Evolutionary conservation across 2,329 filamentous ascomycete species (phyloP).

Genomic region (Teratosphaeria nubilosa): DNA sequence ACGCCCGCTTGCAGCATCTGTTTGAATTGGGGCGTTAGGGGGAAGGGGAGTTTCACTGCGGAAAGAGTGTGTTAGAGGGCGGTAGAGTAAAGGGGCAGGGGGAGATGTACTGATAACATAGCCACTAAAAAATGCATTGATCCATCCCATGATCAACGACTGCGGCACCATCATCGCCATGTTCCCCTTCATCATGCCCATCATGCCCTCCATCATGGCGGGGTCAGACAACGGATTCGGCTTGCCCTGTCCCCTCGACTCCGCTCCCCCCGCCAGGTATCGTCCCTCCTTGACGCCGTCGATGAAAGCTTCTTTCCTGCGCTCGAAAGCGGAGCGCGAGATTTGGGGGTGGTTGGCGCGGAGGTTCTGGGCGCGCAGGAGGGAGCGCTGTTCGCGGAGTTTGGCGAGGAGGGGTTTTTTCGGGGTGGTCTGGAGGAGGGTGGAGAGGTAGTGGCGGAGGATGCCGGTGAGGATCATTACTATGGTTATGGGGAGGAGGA

Average conservation of each 20-base stretch:
- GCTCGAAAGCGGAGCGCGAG: constrained; percentile 64
- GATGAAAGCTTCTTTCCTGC: constrained; percentile 70
- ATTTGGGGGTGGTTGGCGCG: constrained; percentile 74
- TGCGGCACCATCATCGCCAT: constrained; percentile 99
- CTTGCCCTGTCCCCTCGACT: constrained; percentile 73
- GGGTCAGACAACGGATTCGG: constrained; percentile 94
- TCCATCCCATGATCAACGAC: constrained; percentile 99
- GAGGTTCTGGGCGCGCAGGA: constrained; percentile 74
- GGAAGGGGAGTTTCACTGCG: constrained; percentile 92
- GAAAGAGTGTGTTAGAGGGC: constrained; percentile 18
- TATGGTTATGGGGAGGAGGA: constrained; percentile 89
- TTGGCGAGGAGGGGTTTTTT: constrained; percentile 69
- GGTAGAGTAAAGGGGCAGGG: neutral
- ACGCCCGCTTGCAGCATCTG: constrained; percentile 98
- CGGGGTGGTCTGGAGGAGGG: constrained; percentile 75
- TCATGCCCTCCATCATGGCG: constrained; percentile 98
- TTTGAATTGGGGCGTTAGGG: constrained; percentile 97
- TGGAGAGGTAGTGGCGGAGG: constrained; percentile 87
- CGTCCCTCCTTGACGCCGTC: constrained; percentile 73
- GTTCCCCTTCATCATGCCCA: constrained; percentile 99
- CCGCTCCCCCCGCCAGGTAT: constrained; percentile 75
- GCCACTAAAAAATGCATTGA: constrained; percentile 96
- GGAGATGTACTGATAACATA: constrained; percentile 76
- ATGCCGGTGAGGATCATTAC: constrained; percentile 97
- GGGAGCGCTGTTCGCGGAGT: constrained; percentile 73